Conservation (phyloP, 805 yeast genomes). For the Schwanniomyces pseudopolymorphus region DNA sequence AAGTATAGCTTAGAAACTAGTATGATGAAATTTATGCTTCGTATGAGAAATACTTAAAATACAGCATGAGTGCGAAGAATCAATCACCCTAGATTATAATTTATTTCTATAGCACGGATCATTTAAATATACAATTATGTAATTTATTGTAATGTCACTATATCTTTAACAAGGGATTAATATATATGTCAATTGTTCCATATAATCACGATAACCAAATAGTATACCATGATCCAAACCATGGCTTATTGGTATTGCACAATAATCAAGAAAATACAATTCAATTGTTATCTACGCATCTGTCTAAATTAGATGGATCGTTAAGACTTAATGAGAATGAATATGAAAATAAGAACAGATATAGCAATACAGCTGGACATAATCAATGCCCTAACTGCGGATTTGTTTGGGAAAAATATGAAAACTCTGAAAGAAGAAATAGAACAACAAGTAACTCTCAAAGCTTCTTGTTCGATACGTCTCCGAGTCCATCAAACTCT, state of each 20-base stretch:
- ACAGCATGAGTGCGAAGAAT: not conserved
- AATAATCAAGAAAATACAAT: conserved; percentile 30
- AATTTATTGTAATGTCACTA: conserved; percentile 1
- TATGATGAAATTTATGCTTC: conserved; percentile 32
- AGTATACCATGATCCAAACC: conserved; percentile 35
- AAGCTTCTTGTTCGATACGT: not conserved
- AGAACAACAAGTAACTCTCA: not conserved
- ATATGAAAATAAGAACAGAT: not conserved
- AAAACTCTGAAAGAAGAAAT: not conserved
- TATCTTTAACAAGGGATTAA: not conserved
- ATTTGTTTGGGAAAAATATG: conserved; percentile 20
- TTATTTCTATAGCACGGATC: not conserved
- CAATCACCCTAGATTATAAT: not conserved
- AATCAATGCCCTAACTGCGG: conserved; percentile 32
- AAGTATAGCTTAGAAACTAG: conserved; percentile 30
- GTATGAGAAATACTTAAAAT: conserved; percentile 19
- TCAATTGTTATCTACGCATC: conserved; percentile 19
- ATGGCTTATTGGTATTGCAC: conserved; percentile 34
- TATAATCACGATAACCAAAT: conserved; percentile 29
- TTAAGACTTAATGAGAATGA: not conserved
- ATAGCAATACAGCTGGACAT: not conserved
- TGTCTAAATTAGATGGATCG: not conserved
- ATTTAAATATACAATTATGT: not conserved
- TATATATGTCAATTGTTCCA: conserved; percentile 37
- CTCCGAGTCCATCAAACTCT: not conserved